Base-by-base conservation (phyloP, 805 yeast genomes). In the Starmerella bacillaris region DNA sequence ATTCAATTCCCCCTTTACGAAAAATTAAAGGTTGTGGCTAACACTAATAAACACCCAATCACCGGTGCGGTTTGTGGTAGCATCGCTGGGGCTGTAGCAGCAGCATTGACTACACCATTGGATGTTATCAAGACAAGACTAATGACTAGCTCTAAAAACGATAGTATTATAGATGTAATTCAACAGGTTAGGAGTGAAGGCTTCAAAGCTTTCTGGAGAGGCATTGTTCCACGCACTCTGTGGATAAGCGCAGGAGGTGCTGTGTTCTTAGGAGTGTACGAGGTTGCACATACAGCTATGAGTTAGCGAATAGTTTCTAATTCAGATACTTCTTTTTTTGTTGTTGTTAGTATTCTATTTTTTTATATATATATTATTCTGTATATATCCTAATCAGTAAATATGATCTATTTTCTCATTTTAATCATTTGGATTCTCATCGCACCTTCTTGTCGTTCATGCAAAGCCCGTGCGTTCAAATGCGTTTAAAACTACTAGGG, bases 221-320 rank as follows among this genome's bases (percentile, higher is more conserved):
- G 99, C 11, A 65, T 86, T 19, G 95, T 93, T 1, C 96, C 99
- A 4, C 67, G 99, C 54, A 84, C 95, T 0, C 64, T 78, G 70
- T 89, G 98, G 98, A 86, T 89, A 38, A 75, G 92, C 58, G 89
- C 92, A 4, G 99, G 99, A 16, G 99, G 99, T 20, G 94, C 96
- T 14, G 83, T 92, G 14, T 89, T 92, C 60, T 61, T 89, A 37
- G 99, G 99, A 4, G 79, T 80, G 37, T 89, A 89, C 51, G 99
- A 92, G 56, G 37, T 43, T 4, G 42, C 40, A 7, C 29, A 26
- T 12, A 19, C 11, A 27, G 15, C n/a, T 6, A 7, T 28, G 24
- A 11, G 6, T 7, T 18, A 22, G 24, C 24, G 24, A 6, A n/a
- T n/a, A n/a, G n/a, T n/a, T n/a, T n/a, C n/a, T n/a, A n/a, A n/a